phyloP scores from a whole-genome alignment of 1,284 basidiomycete genomes.

The Tranzscheliella williamsii region DNA sequence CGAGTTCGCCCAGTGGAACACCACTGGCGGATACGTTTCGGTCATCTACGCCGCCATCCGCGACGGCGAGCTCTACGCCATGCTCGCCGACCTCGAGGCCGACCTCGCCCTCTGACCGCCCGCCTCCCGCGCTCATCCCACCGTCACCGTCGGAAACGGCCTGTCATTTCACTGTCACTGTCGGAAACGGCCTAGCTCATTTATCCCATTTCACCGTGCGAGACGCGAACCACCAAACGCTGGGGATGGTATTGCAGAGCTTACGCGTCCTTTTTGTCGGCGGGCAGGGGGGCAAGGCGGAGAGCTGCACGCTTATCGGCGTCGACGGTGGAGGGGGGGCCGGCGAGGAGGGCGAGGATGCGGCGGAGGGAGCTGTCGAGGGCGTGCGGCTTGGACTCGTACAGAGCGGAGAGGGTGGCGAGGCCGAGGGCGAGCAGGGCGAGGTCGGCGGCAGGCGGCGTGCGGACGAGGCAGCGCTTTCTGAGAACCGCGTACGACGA shows the following conservation, averaged over 20 bases:
- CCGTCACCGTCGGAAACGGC: neutral
- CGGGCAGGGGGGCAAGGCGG: too few relatives aligned
- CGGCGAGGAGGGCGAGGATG: conserved; percentile 7
- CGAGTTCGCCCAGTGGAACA: conserved; percentile 34
- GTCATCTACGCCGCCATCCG: conserved; percentile 43
- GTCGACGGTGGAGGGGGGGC: conserved; percentile 11
- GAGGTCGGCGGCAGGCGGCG: conserved; percentile 17
- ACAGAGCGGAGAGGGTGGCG: conserved; percentile 29
- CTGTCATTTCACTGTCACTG: too few relatives aligned
- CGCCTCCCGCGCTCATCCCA: neutral
- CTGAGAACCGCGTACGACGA: conserved; percentile 23
- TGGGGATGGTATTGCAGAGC: too few relatives aligned
- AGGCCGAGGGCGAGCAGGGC: conserved; percentile 36
- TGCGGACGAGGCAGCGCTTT: conserved; percentile 24
- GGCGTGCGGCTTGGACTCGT: conserved; percentile 32
- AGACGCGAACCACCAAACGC: too few relatives aligned
- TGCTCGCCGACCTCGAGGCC: conserved; percentile 28
- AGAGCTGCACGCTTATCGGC: conserved; percentile 16
- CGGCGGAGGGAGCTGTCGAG: conserved; percentile 9
- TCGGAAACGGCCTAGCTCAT: too few relatives aligned
- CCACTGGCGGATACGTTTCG: conserved; percentile 40
- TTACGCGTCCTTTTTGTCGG: too few relatives aligned
- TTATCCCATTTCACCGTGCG: too few relatives aligned
- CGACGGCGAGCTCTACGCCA: conserved; percentile 42
- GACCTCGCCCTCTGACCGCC: conserved; percentile 6